A percentile compares a stretch with the other conserved stretches of the same genome.
Conservation (phyloP, 176 grass and related monocot species). For the Tuctoria greenei region DNA sequence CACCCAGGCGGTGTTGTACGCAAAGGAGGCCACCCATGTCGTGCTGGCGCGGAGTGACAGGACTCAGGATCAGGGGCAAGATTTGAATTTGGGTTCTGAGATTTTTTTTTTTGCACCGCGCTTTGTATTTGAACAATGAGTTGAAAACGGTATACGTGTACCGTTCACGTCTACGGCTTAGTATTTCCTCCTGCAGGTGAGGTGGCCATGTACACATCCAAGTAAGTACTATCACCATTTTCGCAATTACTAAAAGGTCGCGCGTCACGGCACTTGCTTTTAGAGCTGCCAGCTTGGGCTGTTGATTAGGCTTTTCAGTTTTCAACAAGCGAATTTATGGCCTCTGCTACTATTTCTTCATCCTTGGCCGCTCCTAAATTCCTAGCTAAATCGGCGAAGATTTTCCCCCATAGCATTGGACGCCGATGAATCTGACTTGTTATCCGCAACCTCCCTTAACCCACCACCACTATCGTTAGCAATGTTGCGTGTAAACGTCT, state of each 20-base stretch:
- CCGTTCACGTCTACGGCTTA: background rate
- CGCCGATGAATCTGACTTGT: background rate
- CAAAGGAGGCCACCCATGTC: too few relatives aligned
- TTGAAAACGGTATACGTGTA: constrained; percentile 1
- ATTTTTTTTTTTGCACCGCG: too few relatives aligned
- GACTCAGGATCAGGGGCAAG: too few relatives aligned
- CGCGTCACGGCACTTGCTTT: constrained; percentile 24
- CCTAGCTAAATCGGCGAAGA: too few relatives aligned
- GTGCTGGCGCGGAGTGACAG: too few relatives aligned
- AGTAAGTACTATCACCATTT: background rate
- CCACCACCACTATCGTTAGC: background rate
- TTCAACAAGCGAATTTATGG: background rate
- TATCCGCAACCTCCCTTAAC: background rate
- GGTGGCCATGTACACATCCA: background rate
- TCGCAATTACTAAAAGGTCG: constrained; percentile 28
- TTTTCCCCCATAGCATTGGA: background rate
- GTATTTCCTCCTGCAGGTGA: constrained; percentile 16
- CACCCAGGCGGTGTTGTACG: too few relatives aligned
- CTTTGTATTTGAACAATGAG: too few relatives aligned
- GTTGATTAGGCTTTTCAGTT: background rate
- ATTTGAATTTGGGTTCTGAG: too few relatives aligned
- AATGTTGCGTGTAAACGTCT: background rate
- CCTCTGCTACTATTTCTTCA: background rate
- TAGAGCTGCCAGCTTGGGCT: constrained; percentile 10
- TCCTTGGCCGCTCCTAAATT: background rate